Evolutionary conservation across 2,329 filamentous ascomycete species (phyloP).

Genomic region (Cadophora luteo-olivacea): DNA sequence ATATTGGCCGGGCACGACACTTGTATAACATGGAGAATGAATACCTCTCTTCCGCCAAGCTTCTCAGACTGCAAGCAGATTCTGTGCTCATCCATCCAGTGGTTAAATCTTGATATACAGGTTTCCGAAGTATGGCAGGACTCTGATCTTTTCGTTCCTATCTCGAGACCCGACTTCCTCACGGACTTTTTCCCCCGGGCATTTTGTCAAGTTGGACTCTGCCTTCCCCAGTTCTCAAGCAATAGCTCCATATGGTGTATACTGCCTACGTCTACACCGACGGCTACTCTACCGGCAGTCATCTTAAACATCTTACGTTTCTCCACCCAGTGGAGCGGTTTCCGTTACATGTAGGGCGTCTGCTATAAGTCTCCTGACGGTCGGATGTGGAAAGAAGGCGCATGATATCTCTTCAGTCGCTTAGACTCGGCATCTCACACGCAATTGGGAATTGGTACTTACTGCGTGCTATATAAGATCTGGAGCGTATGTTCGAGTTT

Average conservation of each 20-base stretch:
- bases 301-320: background rate
- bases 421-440: background rate
- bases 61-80: background rate
- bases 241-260: no score
- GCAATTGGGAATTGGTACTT: background rate
- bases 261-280: background rate
- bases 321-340: background rate
- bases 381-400: conserved; percentile 5
- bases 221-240: no score
- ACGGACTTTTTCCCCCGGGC: background rate
- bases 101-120: background rate
- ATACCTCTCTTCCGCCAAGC: conserved; percentile 11
- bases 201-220: background rate
- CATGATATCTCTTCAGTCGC: background rate
- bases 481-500: no score
- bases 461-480: no score
- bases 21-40: conserved; percentile 16
- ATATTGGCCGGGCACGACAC: background rate
- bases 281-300: background rate
- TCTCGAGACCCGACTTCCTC: background rate
- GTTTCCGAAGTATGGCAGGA: background rate
- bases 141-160: background rate
- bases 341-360: background rate
- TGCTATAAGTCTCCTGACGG: background rate
- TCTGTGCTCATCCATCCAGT: background rate